Evolutionary conservation across 2,329 filamentous ascomycete species (phyloP), one percentile per base, ranked within the genome.

Genomic region (Dactylella cylindrospora): DNA sequence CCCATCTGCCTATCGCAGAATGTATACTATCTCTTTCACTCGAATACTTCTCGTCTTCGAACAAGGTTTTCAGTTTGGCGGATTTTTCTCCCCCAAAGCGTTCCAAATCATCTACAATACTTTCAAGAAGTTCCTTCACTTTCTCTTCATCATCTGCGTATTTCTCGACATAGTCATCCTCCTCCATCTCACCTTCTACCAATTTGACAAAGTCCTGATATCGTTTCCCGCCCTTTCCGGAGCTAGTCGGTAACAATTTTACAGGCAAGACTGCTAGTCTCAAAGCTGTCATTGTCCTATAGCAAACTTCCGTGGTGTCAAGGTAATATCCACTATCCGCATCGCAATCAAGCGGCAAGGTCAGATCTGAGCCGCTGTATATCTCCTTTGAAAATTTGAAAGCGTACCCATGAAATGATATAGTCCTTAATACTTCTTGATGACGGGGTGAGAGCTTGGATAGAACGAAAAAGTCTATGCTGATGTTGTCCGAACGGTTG

Each of bases 331-430:
- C 47, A 33, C 55, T 61, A 38, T 20, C 33, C 7, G 23, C 43
- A 35, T 15, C 45, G 12, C 36, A 35, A 39, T 35, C 53, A 35
- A 19, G 26, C 20, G 51, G 40, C 31, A 55, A 2, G 35, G 49
- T 55, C 20, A 55, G 35, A 41, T 55, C 51, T 28, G 41, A 47
- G 13, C 41, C 51, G 41, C 51, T 55, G 17, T 55, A 55, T 31
- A 45, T 25, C 20, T 32, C 15, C 10, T 28, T n/a, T 9, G 38
- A 33, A 20, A 46, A 60, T 26, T 45, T 45, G 32, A 41, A 40
- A n/a, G 32, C 45, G 35, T 61, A 61, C 55, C 55, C 55, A 15
- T 53, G 40, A 28, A 47, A 61, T 47, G 55, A 47, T 17, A 44
- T 44, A 10, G 45, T 41, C 28, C 38, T 44, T 6, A 51, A n/a